These are phyloP conservation scores for Linum usitatissimum DNA, from an alignment of 345 rosid species.

Conservation along the genomic window DNA sequence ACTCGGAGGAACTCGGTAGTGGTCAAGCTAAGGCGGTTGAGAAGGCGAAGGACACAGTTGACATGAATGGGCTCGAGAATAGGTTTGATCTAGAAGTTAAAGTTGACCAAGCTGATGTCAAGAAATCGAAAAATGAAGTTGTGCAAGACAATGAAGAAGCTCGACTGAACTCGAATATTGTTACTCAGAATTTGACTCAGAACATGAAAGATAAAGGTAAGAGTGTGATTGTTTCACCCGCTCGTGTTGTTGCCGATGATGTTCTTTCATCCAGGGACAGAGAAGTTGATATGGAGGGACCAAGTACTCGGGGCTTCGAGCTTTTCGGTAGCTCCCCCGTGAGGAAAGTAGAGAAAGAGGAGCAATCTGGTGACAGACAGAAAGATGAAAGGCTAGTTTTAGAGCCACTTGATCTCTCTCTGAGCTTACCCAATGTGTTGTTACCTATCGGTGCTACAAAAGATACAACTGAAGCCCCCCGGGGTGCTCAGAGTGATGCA, in stretches of 20 bases:
- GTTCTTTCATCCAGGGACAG: constrained; percentile 13
- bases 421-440: constrained; percentile 81
- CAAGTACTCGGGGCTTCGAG: constrained; percentile 76
- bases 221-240: constrained; percentile 37
- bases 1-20: constrained; percentile 13
- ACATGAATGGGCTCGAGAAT: constrained; percentile 23
- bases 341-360: constrained; percentile 38
- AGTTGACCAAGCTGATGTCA: constrained; percentile 26
- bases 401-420: constrained; percentile 89
- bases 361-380: constrained; percentile 34
- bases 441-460: constrained; percentile 56
- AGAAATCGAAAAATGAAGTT: constrained; percentile 23
- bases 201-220: constrained; percentile 56
- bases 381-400: constrained; percentile 52
- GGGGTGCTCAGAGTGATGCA: constrained; percentile 67
- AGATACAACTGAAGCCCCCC: constrained; percentile 34
- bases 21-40: constrained; percentile 25
- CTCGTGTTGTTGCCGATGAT: constrained; percentile 17
- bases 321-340: constrained; percentile 73
- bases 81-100: constrained; percentile 33
- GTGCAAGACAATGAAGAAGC: constrained; percentile 19
- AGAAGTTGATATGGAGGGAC: constrained; percentile 62
- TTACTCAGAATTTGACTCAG: constrained; percentile 22
- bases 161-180: constrained; percentile 16
- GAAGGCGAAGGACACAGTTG: constrained; percentile 21